Base-by-base conservation (phyloP, 2,329 filamentous ascomycete species). In the Pseudogymnoascus destructans region DNA sequence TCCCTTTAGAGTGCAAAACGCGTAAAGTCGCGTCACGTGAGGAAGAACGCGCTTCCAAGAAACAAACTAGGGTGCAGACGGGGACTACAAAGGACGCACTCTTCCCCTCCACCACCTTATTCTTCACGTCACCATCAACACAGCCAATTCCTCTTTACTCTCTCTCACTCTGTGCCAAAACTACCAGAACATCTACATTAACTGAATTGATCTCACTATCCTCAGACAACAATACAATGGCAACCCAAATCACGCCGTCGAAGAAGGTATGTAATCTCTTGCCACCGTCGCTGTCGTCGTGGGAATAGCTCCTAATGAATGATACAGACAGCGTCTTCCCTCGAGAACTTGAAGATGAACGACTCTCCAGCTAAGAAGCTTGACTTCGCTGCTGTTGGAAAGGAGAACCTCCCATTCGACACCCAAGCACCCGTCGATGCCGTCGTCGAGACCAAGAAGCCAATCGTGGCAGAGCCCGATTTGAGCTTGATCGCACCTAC, bases 341-440 rank as follows among this genome's bases (percentile, higher is more conserved):
- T 97, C 70, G 85, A 93, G 73, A 83, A 82, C 66, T 80, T 97
- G 72, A 95, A 92, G 76, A 95, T 96, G 83, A 76, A 71, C 63
- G 88, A 95, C 66, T 93, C 89, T 0, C 90, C 91, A 49, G 76
- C 86, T 63, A 95, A 95, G 85, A 95, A 95, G 80, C 81, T 93
- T 65, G 79, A 87, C 76, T 89, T 95, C 72, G 74, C 79, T 64
- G 70, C 76, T 58, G 78, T 78, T 60, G 79, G 89, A 76, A 95
- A 95, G 76, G 91, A 95, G 77, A 95, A 95, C 75, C 74, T 78
- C 61, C 74, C 79, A 61, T 68, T 78, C 63, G 75, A 78, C 60
- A 65, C 73, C 38, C 71, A 77, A 63, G 70, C 76, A 64, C 70
- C 81, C 66, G 74, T 78, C 67, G 71, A 75, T 66, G 70, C 77